Percentiles rank a stretch among this genome's conserved stretches.
phyloP scores from a whole-genome alignment of 192 early-diverging fungal genomes.

The Phycomyces blakesleeanus region DNA sequence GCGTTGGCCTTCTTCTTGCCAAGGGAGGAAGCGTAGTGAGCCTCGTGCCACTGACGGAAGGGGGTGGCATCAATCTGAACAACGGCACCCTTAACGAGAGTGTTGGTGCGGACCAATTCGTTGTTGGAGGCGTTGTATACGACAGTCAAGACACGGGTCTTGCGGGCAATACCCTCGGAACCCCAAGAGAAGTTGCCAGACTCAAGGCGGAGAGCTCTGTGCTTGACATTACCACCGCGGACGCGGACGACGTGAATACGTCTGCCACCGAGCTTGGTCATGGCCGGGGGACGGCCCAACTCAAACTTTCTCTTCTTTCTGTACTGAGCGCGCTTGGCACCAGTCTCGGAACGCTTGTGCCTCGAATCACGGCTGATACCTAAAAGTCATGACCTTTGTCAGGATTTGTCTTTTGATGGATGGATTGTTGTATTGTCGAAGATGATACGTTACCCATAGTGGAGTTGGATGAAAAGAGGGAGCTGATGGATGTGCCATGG shows the following conservation, averaged over 20 bases:
- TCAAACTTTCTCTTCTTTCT: slow-evolving; percentile 99
- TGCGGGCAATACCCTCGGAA: slow-evolving; percentile 91
- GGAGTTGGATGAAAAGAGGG: slow-evolving; percentile 4
- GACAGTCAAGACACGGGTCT: slow-evolving; percentile 93
- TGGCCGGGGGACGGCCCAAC: slow-evolving; percentile 96
- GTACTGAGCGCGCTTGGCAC: slow-evolving; percentile 99
- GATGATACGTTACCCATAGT: slow-evolving; percentile 1
- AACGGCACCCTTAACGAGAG: slow-evolving; percentile 96
- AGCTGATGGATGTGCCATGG: neutral
- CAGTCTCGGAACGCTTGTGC: slow-evolving; percentile 96
- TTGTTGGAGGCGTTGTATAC: slow-evolving; percentile 99
- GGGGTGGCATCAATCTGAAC: slow-evolving; percentile 98
- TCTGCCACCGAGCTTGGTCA: slow-evolving; percentile 97
- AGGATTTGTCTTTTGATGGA: neutral
- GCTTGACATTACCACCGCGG: slow-evolving; percentile 99
- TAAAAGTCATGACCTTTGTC: slow-evolving; percentile 23
- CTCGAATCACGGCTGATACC: slow-evolving; percentile 99
- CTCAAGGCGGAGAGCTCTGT: slow-evolving; percentile 96
- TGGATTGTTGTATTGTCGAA: neutral
- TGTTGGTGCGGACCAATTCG: slow-evolving; percentile 99
- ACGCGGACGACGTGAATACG: slow-evolving; percentile 94
- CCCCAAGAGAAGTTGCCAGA: slow-evolving; percentile 98
- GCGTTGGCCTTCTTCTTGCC: slow-evolving; percentile 74
- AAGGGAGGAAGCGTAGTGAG: slow-evolving; percentile 88
- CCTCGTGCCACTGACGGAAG: slow-evolving; percentile 99